Percentiles rank a stretch among this genome's conserved stretches.
These are phyloP conservation scores for Capronia epimyces DNA, from an alignment of 2,329 filamentous ascomycete genomes.

Conservation along the genomic window DNA sequence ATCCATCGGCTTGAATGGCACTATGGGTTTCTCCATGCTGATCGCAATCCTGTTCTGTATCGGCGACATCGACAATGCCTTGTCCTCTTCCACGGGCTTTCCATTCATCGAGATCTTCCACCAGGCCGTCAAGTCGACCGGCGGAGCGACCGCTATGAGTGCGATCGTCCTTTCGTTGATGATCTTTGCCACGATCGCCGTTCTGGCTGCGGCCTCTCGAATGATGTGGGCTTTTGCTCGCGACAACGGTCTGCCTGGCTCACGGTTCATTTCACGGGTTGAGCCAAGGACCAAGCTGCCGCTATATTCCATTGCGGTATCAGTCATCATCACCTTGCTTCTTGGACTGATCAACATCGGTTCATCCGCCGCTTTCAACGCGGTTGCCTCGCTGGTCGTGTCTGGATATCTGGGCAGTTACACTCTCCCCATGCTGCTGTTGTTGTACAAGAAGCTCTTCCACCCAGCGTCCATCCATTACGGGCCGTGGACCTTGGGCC, in stretches of 20 bases:
- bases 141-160: slow-evolving; percentile 43
- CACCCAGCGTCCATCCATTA: slow-evolving; percentile 22
- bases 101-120: slow-evolving; percentile 46
- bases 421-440: slow-evolving; percentile 44
- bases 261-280: slow-evolving; percentile 34
- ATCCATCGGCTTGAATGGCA: slow-evolving; percentile 35
- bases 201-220: slow-evolving; percentile 36
- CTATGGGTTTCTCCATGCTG: slow-evolving; percentile 36
- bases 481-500: slow-evolving; percentile 37
- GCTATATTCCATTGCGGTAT: slow-evolving; percentile 28
- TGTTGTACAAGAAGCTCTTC: slow-evolving; percentile 29
- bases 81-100: slow-evolving; percentile 32
- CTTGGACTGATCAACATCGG: slow-evolving; percentile 29
- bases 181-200: slow-evolving; percentile 31
- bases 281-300: slow-evolving; percentile 47
- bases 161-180: slow-evolving; percentile 31
- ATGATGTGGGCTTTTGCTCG: slow-evolving; percentile 43
- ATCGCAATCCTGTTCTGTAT: slow-evolving; percentile 39
- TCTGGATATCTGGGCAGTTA: slow-evolving; percentile 50
- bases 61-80: slow-evolving; percentile 31
- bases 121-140: slow-evolving; percentile 40
- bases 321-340: slow-evolving; percentile 21
- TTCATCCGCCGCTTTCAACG: slow-evolving; percentile 46
- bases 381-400: slow-evolving; percentile 49
- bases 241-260: slow-evolving; percentile 40